Percentiles rank a stretch among this genome's conserved stretches.
phyloP scores from a whole-genome alignment of 208 protist species.

The Acanthamoeba triangularis region DNA sequence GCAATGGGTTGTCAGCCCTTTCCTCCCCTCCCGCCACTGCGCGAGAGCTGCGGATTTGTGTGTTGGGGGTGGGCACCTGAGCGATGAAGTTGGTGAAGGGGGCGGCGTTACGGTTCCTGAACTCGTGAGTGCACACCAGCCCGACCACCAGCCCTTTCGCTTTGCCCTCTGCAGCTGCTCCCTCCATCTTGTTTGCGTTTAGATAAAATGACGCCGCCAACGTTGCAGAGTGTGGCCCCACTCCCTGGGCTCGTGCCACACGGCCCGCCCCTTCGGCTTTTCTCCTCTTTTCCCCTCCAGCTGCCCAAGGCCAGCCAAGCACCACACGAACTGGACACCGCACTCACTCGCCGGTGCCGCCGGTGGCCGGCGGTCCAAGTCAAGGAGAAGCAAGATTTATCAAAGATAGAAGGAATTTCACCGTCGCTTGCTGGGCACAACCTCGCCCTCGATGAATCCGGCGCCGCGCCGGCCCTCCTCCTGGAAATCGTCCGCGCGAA shows the following conservation, averaged over 20 bases:
- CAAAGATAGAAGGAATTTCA: background rate
- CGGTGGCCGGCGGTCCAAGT: no score
- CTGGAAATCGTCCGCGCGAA: slow-evolving; percentile 21
- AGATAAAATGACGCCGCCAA: no score
- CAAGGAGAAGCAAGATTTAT: background rate
- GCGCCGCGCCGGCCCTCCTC: background rate
- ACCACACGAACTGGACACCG: no score
- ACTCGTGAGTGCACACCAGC: slow-evolving; percentile 25
- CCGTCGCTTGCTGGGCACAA: slow-evolving; percentile 51
- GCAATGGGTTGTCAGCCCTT: no score
- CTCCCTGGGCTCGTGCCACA: no score
- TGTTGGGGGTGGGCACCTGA: background rate
- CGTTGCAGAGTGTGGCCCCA: no score
- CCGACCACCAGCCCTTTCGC: background rate
- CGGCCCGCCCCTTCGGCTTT: no score
- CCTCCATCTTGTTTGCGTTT: background rate
- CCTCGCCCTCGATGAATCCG: slow-evolving; percentile 38
- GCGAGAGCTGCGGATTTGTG: no score
- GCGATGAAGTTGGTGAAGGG: background rate
- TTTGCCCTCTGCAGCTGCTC: background rate
- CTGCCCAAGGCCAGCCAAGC: no score
- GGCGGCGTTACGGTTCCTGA: background rate
- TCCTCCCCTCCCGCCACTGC: no score
- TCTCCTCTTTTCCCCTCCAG: no score
- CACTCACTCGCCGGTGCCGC: no score